phyloP scores from a whole-genome alignment of 2,329 filamentous ascomycete genomes.

The Dactylellina parvicollis region DNA sequence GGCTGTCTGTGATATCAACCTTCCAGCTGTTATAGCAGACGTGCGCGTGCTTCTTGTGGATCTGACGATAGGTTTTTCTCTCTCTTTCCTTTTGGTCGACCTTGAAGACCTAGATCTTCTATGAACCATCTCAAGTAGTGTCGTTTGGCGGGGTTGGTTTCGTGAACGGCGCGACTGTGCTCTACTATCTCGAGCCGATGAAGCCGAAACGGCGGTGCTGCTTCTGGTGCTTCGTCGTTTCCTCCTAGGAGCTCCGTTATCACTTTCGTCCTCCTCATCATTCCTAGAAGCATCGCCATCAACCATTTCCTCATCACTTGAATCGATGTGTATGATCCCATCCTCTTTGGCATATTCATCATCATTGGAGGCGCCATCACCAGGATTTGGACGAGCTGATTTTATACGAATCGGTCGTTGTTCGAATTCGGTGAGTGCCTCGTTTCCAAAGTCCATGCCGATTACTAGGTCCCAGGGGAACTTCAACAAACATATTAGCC shows the following conservation, averaged over 20 bases:
- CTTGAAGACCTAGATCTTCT: slow-evolving; percentile 2
- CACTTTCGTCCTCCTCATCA: slow-evolving; percentile 12
- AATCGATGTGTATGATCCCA: neutral
- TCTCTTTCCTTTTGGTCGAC: neutral
- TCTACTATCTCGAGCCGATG: neutral
- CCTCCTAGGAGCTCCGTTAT: neutral
- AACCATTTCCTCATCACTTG: slow-evolving; percentile 24
- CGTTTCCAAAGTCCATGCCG: slow-evolving; percentile 39
- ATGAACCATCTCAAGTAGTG: slow-evolving; percentile 5
- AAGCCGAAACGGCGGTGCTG: neutral
- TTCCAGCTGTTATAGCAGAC: slow-evolving; percentile 22
- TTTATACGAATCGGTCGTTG: slow-evolving; percentile 9
- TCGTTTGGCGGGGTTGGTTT: slow-evolving; percentile 19
- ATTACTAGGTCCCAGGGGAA: slow-evolving; percentile 41
- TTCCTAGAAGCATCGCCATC: neutral
- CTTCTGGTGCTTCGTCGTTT: slow-evolving; percentile 27
- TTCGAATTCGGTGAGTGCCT: slow-evolving; percentile 34
- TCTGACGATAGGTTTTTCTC: neutral
- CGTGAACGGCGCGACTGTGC: neutral
- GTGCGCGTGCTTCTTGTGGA: slow-evolving; percentile 28
- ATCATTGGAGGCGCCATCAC: slow-evolving; percentile 5
- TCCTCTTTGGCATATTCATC: slow-evolving; percentile 19
- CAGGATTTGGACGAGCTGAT: neutral
- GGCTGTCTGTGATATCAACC: slow-evolving; percentile 27
- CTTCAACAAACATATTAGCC: slow-evolving; percentile 11